Evolutionary conservation across 2,329 filamentous ascomycete species (phyloP).

Genomic region (Gaeumannomyces sp.): DNA sequence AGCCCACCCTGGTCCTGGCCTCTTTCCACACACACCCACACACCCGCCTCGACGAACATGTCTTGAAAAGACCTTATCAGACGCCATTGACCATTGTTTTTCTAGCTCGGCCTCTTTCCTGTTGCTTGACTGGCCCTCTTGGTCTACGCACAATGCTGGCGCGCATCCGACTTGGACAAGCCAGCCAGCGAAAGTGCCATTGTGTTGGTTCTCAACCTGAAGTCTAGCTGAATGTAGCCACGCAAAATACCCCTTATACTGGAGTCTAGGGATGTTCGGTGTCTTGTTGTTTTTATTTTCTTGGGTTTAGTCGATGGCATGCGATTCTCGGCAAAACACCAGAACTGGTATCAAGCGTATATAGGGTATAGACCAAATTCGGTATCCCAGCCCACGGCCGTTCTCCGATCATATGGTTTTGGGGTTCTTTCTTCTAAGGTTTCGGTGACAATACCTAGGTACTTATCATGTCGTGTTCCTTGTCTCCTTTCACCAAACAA

Average conservation of each 20-base stretch:
- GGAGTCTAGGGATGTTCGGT: neutral
- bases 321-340: neutral
- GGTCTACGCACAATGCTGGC: neutral
- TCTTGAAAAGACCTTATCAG: neutral
- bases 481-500: neutral
- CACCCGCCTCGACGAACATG: neutral
- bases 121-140: neutral
- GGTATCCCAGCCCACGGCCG: neutral
- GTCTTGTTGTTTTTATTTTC: neutral
- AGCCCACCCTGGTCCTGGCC: neutral
- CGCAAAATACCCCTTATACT: neutral
- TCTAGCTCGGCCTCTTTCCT: neutral
- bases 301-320: neutral
- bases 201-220: no score
- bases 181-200: no score
- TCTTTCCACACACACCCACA: neutral
- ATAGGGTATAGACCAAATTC: neutral
- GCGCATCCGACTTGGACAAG: no score
- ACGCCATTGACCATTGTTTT: neutral
- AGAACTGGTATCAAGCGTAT: neutral
- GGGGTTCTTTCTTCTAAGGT: no score
- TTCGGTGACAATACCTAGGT: no score
- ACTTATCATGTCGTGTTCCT: no score
- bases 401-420: no score
- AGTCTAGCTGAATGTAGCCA: neutral